These are phyloP conservation scores for Gossypium trilobum DNA, from an alignment of 441 rosid genomes.

Conservation along the genomic window DNA sequence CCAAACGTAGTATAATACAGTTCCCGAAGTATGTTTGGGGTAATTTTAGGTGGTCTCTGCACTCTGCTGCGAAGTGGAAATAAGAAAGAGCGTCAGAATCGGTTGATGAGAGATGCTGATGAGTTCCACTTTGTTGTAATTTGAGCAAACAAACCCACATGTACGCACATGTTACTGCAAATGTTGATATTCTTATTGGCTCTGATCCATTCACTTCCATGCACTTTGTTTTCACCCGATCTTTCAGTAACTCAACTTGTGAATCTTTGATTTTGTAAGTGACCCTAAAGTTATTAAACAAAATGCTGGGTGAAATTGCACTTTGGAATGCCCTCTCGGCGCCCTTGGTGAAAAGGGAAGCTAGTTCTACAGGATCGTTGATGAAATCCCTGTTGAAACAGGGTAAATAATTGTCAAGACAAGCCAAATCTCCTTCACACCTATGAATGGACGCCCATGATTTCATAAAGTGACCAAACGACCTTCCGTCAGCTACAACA, in stretches of 20 bases:
- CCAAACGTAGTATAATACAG: background rate
- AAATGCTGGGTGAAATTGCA: background rate
- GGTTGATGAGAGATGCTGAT: background rate
- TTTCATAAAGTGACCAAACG: background rate
- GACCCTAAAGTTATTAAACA: background rate
- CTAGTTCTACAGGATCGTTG: background rate
- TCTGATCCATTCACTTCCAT: background rate
- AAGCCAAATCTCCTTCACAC: background rate
- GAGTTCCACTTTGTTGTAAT: background rate
- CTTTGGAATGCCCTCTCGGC: background rate
- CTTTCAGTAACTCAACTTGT: background rate
- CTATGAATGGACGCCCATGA: background rate
- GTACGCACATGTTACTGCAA: constrained; percentile 1
- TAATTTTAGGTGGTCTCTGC: background rate
- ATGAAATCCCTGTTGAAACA: background rate
- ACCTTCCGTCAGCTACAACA: background rate
- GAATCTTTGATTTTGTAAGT: background rate
- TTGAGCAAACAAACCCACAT: constrained; percentile 3
- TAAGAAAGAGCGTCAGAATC: background rate
- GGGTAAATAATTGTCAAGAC: background rate
- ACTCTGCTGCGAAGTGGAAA: background rate
- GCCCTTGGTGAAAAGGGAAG: background rate
- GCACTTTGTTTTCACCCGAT: background rate
- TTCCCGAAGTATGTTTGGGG: background rate
- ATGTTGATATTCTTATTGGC: background rate